phyloP scores from a whole-genome alignment of 164 flowering plant species.

The Stephania yunnanensis region DNA sequence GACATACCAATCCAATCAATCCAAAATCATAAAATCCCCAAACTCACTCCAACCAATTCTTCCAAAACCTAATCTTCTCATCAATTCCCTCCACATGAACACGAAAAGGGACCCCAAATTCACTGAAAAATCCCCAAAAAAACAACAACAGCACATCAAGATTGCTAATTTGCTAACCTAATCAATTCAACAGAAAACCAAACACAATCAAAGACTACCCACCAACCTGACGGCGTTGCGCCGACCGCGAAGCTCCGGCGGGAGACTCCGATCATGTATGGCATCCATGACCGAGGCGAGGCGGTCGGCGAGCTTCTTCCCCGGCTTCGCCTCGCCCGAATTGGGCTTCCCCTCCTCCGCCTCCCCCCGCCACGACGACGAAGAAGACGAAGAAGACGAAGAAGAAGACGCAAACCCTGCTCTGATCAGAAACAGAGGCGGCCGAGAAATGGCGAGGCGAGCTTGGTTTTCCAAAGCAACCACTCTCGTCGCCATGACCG shows the following conservation, averaged over 20 bases:
- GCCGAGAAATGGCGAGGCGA: not conserved
- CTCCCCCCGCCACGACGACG: not conserved
- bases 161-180: not conserved
- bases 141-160: not conserved
- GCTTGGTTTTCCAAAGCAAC: not conserved
- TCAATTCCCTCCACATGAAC: not conserved
- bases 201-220: not conserved
- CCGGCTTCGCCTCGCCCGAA: conserved; percentile 1
- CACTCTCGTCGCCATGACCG: conserved; percentile 11
- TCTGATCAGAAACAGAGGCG: not conserved
- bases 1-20: no score
- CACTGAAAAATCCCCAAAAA: not conserved
- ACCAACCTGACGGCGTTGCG: conserved; percentile 52
- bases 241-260: conserved; percentile 85
- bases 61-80: not conserved
- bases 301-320: conserved; percentile 53
- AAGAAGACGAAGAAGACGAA: conserved; percentile 9
- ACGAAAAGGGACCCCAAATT: not conserved
- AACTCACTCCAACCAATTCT: not conserved
- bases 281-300: conserved; percentile 69
- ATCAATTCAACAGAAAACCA: not conserved
- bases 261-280: conserved; percentile 78
- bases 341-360: not conserved
- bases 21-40: not conserved
- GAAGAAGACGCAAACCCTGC: conserved; percentile 9